These are phyloP conservation scores for Coemansia sp. DNA, from an alignment of 192 early-diverging fungal genomes.

Conservation along the genomic window DNA sequence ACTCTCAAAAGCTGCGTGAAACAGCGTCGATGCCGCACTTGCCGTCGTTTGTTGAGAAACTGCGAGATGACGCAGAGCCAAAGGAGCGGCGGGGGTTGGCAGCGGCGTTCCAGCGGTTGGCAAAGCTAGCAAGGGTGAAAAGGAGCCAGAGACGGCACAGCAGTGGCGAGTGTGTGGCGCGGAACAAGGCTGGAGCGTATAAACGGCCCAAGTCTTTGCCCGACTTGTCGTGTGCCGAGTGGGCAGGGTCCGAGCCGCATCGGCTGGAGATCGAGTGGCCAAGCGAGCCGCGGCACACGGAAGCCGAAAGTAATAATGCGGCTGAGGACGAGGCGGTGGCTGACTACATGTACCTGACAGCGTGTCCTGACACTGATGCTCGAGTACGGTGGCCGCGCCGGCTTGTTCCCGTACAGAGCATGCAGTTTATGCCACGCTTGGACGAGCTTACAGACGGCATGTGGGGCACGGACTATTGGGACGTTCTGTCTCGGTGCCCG, in stretches of 20 bases:
- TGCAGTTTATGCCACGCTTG: conserved; percentile 53
- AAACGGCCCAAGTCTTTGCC: conserved; percentile 3
- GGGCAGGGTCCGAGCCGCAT: too few relatives aligned
- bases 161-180: neutral
- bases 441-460: conserved; percentile 1
- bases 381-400: conserved; percentile 36
- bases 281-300: too few relatives aligned
- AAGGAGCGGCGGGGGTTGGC: neutral
- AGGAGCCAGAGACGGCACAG: neutral
- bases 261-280: too few relatives aligned
- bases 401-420: conserved; percentile 41
- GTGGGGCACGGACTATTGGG: conserved; percentile 30
- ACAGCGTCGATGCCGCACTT: conserved; percentile 3
- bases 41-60: neutral
- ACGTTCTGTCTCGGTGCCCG: conserved; percentile 38
- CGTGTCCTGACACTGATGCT: conserved; percentile 9
- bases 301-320: too few relatives aligned
- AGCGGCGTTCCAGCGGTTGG: neutral
- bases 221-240: neutral
- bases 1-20: neutral
- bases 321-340: conserved; percentile 7
- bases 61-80: neutral
- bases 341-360: conserved; percentile 37
- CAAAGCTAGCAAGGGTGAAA: neutral
- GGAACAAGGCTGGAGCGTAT: neutral